Evolutionary conservation across 176 grass and related monocot genomes (phyloP).

Genomic region (Oryza coarctata): DNA sequence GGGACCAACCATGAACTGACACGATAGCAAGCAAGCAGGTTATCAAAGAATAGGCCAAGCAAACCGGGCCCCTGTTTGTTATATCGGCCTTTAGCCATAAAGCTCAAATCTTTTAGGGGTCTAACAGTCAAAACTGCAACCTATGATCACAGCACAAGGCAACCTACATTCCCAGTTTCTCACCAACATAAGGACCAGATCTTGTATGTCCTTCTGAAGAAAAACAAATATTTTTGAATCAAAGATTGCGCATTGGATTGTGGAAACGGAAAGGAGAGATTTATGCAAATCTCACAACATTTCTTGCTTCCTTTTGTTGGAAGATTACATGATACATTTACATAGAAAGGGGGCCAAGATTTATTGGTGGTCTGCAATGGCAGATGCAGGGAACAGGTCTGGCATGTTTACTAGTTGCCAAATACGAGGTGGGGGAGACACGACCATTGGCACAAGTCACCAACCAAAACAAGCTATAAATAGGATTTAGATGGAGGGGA

Average conservation of each 20-base stretch:
- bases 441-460: slow-evolving; percentile 36
- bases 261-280: not conserved
- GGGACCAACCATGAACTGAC: slow-evolving; percentile 41
- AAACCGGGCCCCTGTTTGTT: slow-evolving; percentile 26
- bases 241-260: not conserved
- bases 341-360: slow-evolving; percentile 19
- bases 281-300: slow-evolving; percentile 27
- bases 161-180: slow-evolving; percentile 42
- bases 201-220: slow-evolving; percentile 20
- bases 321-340: slow-evolving; percentile 32
- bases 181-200: slow-evolving; percentile 43
- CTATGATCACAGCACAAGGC: slow-evolving; percentile 31
- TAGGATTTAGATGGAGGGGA: not conserved
- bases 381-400: slow-evolving; percentile 26
- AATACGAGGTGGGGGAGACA: not conserved
- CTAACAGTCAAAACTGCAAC: slow-evolving; percentile 35
- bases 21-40: slow-evolving; percentile 30
- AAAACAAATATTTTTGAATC: slow-evolving; percentile 11
- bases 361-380: slow-evolving; percentile 10
- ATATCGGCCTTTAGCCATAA: slow-evolving; percentile 25
- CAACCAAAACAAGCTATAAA: slow-evolving; percentile 44
- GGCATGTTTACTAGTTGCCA: slow-evolving; percentile 31
- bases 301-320: slow-evolving; percentile 31
- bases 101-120: slow-evolving; percentile 15
- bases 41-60: slow-evolving; percentile 33